A percentile compares a stretch with the other conserved stretches of the same genome.
Evolutionary conservation across 2,329 filamentous ascomycete species (phyloP).

Genomic region (Eutypella sp.): DNA sequence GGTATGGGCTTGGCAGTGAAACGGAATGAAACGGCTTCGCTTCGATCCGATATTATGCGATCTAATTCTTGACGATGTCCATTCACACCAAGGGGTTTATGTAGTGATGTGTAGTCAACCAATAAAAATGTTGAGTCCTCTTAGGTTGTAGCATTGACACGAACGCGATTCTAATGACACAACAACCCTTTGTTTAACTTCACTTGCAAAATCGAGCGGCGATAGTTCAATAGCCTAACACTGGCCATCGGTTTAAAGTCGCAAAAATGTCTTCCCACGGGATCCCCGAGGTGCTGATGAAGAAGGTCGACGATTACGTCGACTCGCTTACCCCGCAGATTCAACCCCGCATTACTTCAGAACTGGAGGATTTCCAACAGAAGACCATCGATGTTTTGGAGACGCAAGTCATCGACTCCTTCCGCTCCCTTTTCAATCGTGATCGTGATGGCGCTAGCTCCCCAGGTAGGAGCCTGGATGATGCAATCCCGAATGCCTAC

Average conservation of each 20-base stretch:
- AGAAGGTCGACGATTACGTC: slow-evolving; percentile 41
- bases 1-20: neutral
- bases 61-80: neutral
- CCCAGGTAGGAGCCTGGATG: slow-evolving; percentile 21
- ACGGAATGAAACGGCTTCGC: neutral
- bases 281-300: slow-evolving; percentile 38
- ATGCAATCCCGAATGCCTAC: slow-evolving; percentile 35
- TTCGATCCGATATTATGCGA: neutral
- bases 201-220: too few species aligned
- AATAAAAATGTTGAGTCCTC: neutral
- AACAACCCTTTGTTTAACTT: neutral
- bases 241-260: too few species aligned
- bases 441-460: slow-evolving; percentile 25
- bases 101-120: neutral
- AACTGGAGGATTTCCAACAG: slow-evolving; percentile 38
- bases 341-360: slow-evolving; percentile 39
- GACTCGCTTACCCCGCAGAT: slow-evolving; percentile 42
- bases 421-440: slow-evolving; percentile 38
- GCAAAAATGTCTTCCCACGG: slow-evolving; percentile 30
- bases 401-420: slow-evolving; percentile 38
- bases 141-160: neutral
- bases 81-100: neutral
- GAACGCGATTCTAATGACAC: neutral
- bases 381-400: slow-evolving; percentile 43
- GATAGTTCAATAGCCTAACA: too few species aligned